These are phyloP conservation scores for apple (Malus domestica) DNA, from an alignment of 306 rosid species.

Conservation along the genomic window DNA sequence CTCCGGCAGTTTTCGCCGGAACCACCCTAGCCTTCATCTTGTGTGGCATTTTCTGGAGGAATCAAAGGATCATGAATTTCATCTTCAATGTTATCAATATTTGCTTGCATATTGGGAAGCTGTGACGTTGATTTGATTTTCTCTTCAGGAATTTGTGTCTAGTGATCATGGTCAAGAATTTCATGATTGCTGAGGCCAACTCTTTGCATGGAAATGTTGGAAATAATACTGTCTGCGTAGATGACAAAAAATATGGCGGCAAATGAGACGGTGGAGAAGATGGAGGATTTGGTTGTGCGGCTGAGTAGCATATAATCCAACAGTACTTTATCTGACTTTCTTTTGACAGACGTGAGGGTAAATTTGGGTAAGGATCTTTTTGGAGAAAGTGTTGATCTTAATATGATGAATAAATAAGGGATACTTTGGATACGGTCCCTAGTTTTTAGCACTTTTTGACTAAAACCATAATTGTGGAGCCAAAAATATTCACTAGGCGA, in stretches of 20 bases:
- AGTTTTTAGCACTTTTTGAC: too few species aligned
- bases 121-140: background rate
- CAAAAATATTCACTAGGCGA: too few species aligned
- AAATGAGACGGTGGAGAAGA: constrained; percentile 19
- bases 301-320: constrained; percentile 1
- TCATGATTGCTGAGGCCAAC: background rate
- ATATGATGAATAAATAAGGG: too few species aligned
- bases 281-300: constrained; percentile 6
- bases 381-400: background rate
- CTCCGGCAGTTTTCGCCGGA: constrained; percentile 26
- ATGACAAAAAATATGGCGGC: constrained; percentile 29
- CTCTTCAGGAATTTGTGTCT: background rate
- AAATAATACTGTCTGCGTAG: background rate
- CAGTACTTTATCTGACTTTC: constrained; percentile 9
- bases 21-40: constrained; percentile 38
- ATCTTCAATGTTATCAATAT: too few species aligned
- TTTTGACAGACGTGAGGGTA: background rate
- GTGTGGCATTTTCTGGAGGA: constrained; percentile 10
- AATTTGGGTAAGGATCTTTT: background rate
- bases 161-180: constrained; percentile 3
- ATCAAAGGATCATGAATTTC: background rate
- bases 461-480: too few species aligned
- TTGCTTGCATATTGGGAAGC: background rate
- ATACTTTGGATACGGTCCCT: too few species aligned
- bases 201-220: background rate